phyloP scores from a whole-genome alignment of 306 rosid species.

The Lathyrus oleraceus region DNA sequence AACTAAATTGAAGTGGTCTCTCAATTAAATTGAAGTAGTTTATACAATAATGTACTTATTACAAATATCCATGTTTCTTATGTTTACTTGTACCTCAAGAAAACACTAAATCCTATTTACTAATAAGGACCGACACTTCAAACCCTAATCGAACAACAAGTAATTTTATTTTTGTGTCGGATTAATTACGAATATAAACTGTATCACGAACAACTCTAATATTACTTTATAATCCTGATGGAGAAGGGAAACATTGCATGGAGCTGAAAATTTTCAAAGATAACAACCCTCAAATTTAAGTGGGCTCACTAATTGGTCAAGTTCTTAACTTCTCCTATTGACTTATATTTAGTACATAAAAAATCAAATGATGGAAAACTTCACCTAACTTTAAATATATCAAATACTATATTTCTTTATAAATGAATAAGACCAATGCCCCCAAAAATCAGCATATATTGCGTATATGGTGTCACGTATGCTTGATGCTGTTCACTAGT shows the following conservation, averaged over 20 bases:
- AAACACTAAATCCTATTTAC: not conserved
- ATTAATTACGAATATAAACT: too few species aligned
- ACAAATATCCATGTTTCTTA: slow-evolving; percentile 31
- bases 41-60: slow-evolving; percentile 4
- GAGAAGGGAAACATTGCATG: slow-evolving; percentile 1
- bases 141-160: too few species aligned
- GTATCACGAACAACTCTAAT: not conserved
- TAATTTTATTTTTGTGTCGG: too few species aligned
- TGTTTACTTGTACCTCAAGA: slow-evolving; percentile 30
- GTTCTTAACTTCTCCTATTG: slow-evolving; percentile 44
- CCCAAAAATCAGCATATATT: slow-evolving; percentile 28
- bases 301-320: slow-evolving; percentile 30
- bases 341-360: slow-evolving; percentile 22
- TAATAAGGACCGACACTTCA: too few species aligned
- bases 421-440: slow-evolving; percentile 5
- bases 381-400: slow-evolving; percentile 33
- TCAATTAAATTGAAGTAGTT: not conserved
- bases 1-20: not conserved
- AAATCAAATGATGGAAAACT: slow-evolving; percentile 34
- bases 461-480: slow-evolving; percentile 20
- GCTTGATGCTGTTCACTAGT: slow-evolving; percentile 10
- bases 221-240: slow-evolving; percentile 9
- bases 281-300: slow-evolving; percentile 19
- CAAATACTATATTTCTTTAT: not conserved
- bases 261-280: slow-evolving; percentile 21